These are phyloP conservation scores for Ganoderma resinaceum DNA, from an alignment of 1,284 basidiomycete genomes.

Conservation along the genomic window DNA sequence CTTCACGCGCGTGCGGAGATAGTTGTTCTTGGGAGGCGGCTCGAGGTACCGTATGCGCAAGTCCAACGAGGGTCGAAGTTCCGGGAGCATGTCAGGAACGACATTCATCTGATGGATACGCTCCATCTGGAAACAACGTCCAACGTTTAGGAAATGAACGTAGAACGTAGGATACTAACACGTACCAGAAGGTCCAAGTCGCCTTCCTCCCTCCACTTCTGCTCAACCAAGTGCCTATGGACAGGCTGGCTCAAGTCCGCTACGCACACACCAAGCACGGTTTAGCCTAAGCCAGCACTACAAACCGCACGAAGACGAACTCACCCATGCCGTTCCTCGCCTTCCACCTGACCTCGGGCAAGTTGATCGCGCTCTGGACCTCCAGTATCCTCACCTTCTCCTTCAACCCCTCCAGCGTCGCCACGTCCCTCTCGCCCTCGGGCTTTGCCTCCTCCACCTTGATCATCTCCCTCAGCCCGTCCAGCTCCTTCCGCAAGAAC, in stretches of 20 bases:
- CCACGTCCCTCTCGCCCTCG: conserved; percentile 36
- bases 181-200: conserved; percentile 83
- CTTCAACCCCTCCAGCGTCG: conserved; percentile 51
- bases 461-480: conserved; percentile 44
- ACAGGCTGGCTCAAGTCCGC: conserved; percentile 72
- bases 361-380: conserved; percentile 69
- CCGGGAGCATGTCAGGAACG: conserved; percentile 86
- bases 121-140: conserved; percentile 72
- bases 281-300: not conserved
- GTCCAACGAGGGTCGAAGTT: conserved; percentile 77
- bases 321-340: conserved; percentile 79
- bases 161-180: conserved; percentile 18
- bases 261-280: conserved; percentile 34
- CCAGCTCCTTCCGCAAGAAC: conserved; percentile 53
- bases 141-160: not conserved
- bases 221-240: conserved; percentile 84
- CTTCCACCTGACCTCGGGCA: conserved; percentile 80
- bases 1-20: conserved; percentile 42
- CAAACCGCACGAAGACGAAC: conserved; percentile 35
- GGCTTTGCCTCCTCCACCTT: conserved; percentile 32
- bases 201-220: conserved; percentile 87
- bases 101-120: conserved; percentile 90
- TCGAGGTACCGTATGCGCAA: conserved; percentile 67
- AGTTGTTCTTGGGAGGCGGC: conserved; percentile 40
- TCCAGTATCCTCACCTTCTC: conserved; percentile 47